phyloP scores from a whole-genome alignment of 208 protist species.

The Crithidia sp. region DNA sequence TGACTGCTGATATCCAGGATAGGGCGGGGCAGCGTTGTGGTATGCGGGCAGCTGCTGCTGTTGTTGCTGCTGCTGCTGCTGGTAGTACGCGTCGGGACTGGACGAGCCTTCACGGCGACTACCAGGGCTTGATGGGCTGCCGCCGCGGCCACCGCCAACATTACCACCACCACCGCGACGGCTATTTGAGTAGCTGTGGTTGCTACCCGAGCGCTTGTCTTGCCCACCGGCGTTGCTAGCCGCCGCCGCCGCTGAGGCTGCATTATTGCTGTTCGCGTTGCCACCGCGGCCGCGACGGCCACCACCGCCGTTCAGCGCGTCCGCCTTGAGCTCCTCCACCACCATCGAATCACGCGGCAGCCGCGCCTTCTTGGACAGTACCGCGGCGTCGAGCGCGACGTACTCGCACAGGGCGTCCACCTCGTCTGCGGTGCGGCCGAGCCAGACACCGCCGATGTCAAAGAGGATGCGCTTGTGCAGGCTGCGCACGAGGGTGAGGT shows the following conservation, averaged over 20 bases:
- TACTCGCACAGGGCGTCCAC: constrained; percentile 81
- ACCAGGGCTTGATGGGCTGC: not conserved
- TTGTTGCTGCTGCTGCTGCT: constrained; percentile 5
- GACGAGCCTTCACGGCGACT: not conserved
- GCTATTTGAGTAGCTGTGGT: constrained; percentile 6
- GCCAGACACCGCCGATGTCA: constrained; percentile 82
- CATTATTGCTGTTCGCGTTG: constrained; percentile 5
- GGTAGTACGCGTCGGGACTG: not conserved
- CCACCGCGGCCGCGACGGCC: constrained; percentile 17
- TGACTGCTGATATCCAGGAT: constrained; percentile 16
- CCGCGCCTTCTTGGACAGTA: constrained; percentile 61
- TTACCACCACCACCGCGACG: not conserved
- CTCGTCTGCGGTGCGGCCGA: constrained; percentile 71
- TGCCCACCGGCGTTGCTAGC: not conserved
- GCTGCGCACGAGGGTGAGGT: constrained; percentile 64
- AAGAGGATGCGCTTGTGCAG: constrained; percentile 87
- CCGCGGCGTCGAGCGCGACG: constrained; percentile 64
- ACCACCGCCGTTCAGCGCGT: constrained; percentile 20
- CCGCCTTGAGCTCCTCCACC: constrained; percentile 79
- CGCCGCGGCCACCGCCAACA: not conserved
- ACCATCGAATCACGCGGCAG: constrained; percentile 84
- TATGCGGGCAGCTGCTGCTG: constrained; percentile 11
- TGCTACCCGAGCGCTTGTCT: constrained; percentile 16
- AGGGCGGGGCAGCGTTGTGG: constrained; percentile 5
- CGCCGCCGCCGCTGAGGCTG: not conserved